These are phyloP conservation scores for Cystobasidium onofrii DNA, from an alignment of 768 basidiomycete genomes.

Conservation along the genomic window DNA sequence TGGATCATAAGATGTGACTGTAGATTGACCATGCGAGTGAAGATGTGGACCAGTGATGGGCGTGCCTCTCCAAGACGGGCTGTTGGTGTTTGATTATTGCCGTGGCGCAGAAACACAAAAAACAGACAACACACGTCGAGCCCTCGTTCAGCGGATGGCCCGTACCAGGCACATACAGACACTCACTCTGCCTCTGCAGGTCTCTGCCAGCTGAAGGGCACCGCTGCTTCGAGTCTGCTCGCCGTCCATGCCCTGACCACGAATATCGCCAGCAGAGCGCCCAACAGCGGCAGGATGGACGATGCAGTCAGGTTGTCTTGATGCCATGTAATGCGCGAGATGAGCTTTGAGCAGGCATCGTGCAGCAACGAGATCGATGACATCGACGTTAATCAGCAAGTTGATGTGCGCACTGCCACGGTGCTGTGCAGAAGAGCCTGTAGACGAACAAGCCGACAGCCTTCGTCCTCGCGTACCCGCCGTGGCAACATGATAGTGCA, in stretches of 20 bases:
- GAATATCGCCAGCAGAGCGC: neutral
- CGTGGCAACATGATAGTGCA: too few species aligned
- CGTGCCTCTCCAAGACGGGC: neutral
- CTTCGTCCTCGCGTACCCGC: too few species aligned
- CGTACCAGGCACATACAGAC: too few species aligned
- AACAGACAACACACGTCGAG: too few species aligned
- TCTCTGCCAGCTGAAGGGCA: neutral
- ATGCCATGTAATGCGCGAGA: neutral
- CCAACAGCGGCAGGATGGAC: neutral
- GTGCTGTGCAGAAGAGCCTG: too few species aligned
- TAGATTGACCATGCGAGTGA: neutral
- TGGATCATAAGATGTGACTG: neutral
- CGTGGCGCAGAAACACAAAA: too few species aligned
- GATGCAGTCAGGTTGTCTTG: neutral
- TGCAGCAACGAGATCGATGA: neutral
- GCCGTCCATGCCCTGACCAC: neutral
- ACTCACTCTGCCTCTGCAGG: conserved; percentile 6
- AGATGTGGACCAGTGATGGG: neutral
- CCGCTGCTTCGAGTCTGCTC: neutral
- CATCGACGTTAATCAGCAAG: too few species aligned
- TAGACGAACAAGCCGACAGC: too few species aligned
- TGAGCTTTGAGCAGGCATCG: neutral
- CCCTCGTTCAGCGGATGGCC: too few species aligned
- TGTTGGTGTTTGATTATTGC: too few species aligned
- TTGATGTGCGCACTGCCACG: too few species aligned